Evolutionary conservation across 257 asterid species (phyloP), one percentile per base, ranked within the genome.

Genomic region (Schizonepeta tenuifolia): DNA sequence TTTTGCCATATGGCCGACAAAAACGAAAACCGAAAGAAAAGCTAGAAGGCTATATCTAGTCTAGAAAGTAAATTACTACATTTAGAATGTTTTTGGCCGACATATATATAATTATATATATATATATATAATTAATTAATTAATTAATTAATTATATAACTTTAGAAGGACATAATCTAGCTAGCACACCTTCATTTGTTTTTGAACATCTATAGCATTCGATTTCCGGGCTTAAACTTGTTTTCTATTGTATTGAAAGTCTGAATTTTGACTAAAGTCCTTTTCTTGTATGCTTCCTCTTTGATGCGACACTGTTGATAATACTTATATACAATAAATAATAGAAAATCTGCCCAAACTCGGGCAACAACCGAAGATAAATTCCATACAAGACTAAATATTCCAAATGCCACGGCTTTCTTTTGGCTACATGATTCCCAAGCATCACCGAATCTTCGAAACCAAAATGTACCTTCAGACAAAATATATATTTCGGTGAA

Each of bases 341-440:
- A 40, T 5, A 75, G 1, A 20, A 75, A 75, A 2, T 51, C 88
- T 53, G 88, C 81, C 97, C 99, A 91, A 72, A 91, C 75, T 64
- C 99, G 82, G 14, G 90, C 89, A 22, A 84, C 72, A 5, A 86
- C 62, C 0, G 99, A 86, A n/a, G 88, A 84, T 4, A 86, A 64
- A 73, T 91, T 94, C 99, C 99, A 94, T 0, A 91, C 84, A 3
- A 91, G 80, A 9, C 93, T 81, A 75, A 94, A 88, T 54, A 86
- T 65, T 3, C 86, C 93, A 56, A 91, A 89, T 41, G 91, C 99
- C 1, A 89, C 88, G 0, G 92, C 96, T 78, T 86, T 91, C 83
- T 94, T 94, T 73, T 89, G 93, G 35, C 89, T 59, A 65, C 99
- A 94, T 9, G 90, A 79, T 33, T 84, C 85, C 99, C 99, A 91